Evolutionary conservation across 2,329 filamentous ascomycete species (phyloP).

Genomic region (Stachybotrys chlorohalonatus): DNA sequence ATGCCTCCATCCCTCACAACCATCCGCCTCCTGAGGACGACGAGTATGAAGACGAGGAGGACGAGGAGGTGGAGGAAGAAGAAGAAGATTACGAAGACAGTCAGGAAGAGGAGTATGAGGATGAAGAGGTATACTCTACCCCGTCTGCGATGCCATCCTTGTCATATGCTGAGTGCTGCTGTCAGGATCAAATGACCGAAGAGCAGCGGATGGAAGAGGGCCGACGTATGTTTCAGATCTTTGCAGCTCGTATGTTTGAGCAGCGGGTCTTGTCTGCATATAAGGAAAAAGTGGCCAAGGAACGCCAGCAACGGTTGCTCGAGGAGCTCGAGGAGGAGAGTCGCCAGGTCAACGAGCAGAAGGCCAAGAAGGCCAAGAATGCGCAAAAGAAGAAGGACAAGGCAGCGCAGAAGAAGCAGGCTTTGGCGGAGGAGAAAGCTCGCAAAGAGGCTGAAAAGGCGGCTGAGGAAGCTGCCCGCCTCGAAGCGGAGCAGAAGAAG

Average conservation of each 20-base stretch:
- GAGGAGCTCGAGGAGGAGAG: constrained; percentile 87
- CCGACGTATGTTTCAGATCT: constrained; percentile 97
- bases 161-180: constrained; percentile 35
- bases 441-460: constrained; percentile 82
- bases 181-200: constrained; percentile 90
- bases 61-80: constrained; percentile 51
- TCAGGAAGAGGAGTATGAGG: constrained; percentile 59
- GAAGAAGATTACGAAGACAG: constrained; percentile 53
- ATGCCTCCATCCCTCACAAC: constrained; percentile 51
- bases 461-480: constrained; percentile 70
- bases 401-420: constrained; percentile 79
- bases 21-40: constrained; percentile 72
- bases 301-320: constrained; percentile 82
- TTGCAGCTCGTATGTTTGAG: constrained; percentile 98
- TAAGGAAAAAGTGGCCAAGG: constrained; percentile 88
- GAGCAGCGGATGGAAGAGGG: constrained; percentile 99
- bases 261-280: constrained; percentile 95
- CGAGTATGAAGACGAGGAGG: constrained; percentile 61
- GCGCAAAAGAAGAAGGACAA: constrained; percentile 95
- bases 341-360: constrained; percentile 64
- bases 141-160: constrained; percentile 27
- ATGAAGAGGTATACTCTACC: constrained; percentile 62
- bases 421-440: constrained; percentile 83
- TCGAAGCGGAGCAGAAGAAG: constrained; percentile 68
- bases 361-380: constrained; percentile 88